Evolutionary conservation across 2,329 filamentous ascomycete genomes (phyloP).

Genomic region (Aspergillus calidoustus): DNA sequence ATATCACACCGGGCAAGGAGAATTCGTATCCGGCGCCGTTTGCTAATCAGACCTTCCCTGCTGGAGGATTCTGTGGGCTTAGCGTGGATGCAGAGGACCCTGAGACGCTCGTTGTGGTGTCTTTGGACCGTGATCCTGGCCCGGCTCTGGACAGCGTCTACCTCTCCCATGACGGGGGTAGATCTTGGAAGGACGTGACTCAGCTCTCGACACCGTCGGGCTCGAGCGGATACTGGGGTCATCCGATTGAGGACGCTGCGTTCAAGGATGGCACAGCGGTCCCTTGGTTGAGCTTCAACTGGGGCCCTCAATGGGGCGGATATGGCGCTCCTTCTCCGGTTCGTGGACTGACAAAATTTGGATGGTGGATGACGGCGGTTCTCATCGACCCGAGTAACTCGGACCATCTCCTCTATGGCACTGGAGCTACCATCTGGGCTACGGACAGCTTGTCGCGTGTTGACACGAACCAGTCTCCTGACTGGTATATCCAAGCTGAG

Average conservation of each 20-base stretch:
- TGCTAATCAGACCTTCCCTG: constrained; percentile 19
- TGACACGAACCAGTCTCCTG: constrained; percentile 14
- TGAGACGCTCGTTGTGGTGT: constrained; percentile 19
- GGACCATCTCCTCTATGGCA: constrained; percentile 20
- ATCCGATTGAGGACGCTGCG: constrained; percentile 21
- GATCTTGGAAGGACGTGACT: constrained; percentile 22
- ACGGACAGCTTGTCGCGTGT: constrained; percentile 18
- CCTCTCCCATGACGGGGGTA: constrained; percentile 21
- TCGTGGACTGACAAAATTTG: constrained; percentile 21
- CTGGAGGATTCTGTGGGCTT: constrained; percentile 20
- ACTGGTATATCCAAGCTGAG: constrained; percentile 21
- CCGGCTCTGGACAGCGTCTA: constrained; percentile 23
- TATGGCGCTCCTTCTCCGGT: constrained; percentile 22
- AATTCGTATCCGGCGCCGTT: constrained; percentile 19
- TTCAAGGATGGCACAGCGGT: constrained; percentile 20
- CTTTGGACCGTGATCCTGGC: constrained; percentile 20
- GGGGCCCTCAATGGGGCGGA: constrained; percentile 22
- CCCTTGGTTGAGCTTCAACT: constrained; percentile 24
- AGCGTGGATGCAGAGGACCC: constrained; percentile 20
- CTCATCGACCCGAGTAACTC: constrained; percentile 20
- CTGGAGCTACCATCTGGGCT: constrained; percentile 23
- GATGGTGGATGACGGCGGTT: constrained; percentile 24
- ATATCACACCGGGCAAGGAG: constrained; percentile 18
- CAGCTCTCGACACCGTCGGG: constrained; percentile 21
- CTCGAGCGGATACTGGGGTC: constrained; percentile 21